Base-by-base conservation (phyloP, 2,329 filamentous ascomycete species). In the Tolypocladium ophioglossoides region DNA sequence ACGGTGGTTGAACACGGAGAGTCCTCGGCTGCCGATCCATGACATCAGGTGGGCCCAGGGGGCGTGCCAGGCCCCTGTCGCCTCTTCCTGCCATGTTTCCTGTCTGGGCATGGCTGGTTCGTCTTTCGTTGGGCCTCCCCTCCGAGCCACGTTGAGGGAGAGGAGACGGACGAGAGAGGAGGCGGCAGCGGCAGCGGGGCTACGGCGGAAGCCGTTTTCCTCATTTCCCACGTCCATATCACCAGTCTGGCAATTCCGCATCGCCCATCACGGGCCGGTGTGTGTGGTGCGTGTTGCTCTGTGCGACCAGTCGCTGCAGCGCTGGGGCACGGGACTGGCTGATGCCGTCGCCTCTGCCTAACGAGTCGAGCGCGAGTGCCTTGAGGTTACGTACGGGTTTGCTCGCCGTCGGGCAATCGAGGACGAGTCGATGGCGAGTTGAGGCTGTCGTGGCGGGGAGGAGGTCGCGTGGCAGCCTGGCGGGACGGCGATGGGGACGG, bases 31-130 rank as follows among this genome's bases (percentile, higher is more conserved):
- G 65, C 56, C 65, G 65, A 67, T 67, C 64, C 62, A 66, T 67
- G 64, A 67, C 65, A 67, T 67, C 65, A 67, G 58, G 58, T 56
- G 53, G 58, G 56, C 59, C 57, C 24, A 37, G 57, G 58, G 56
- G 49, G 58, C 49, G 40, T 3, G 12, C 48, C 24, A 35, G 55
- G 58, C 56, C 55, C 56, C 59, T 57, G 58, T 50, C 54, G 58
- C 46, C 56, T n/a, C 55, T 47, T 56, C 58, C 50, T 57, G 53
- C 52, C 55, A 59, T 30, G 39, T 58, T 59, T 57, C 54, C 54
- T 59, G 56, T 58, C 55, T 44, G 44, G 56, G 56, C 54, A 54
- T 51, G 52, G 54, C 54, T 54, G 22, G 49, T 34, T 27, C 40
- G 51, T 51, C 40, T 22, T 22, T 16, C 3, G n/a, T n/a, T n/a